phyloP scores from a whole-genome alignment of 2,329 filamentous ascomycete genomes.

The Aaosphaeria arxii region DNA sequence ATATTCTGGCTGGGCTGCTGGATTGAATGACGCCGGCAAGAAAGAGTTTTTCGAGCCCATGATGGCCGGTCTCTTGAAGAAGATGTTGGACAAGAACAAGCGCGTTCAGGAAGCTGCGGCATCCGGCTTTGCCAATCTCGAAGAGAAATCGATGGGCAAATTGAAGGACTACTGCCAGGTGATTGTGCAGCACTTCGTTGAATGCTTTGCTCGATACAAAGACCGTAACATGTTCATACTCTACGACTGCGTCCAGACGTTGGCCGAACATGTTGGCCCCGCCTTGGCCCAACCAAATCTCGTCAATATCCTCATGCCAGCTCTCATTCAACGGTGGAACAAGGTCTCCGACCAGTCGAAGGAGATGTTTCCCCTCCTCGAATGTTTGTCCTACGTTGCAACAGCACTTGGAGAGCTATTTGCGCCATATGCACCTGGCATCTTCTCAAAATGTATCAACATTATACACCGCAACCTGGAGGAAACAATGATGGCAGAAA shows the following conservation, averaged over 20 bases:
- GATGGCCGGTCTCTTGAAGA: slow-evolving; percentile 91
- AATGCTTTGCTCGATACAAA: slow-evolving; percentile 93
- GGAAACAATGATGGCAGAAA: slow-evolving; percentile 67
- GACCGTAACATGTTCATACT: slow-evolving; percentile 98
- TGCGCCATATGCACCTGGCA: slow-evolving; percentile 77
- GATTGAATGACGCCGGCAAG: slow-evolving; percentile 66
- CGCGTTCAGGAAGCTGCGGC: slow-evolving; percentile 95
- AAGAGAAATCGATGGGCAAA: slow-evolving; percentile 83
- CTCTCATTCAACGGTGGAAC: slow-evolving; percentile 83
- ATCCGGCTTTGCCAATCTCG: slow-evolving; percentile 91
- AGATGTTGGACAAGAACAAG: slow-evolving; percentile 97
- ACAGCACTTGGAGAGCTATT: slow-evolving; percentile 81
- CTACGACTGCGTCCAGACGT: slow-evolving; percentile 96
- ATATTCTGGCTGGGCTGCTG: slow-evolving; percentile 89
- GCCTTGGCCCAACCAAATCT: slow-evolving; percentile 77
- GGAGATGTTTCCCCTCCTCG: slow-evolving; percentile 91
- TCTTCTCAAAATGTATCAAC: slow-evolving; percentile 83
- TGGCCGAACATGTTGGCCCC: slow-evolving; percentile 86
- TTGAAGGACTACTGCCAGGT: slow-evolving; percentile 83
- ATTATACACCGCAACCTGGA: slow-evolving; percentile 92
- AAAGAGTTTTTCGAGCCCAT: slow-evolving; percentile 85
- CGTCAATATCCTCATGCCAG: slow-evolving; percentile 87
- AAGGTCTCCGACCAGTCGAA: slow-evolving; percentile 83
- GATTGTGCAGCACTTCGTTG: slow-evolving; percentile 88
- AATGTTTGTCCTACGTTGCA: slow-evolving; percentile 92